Conservation (phyloP, 1,284 basidiomycete species). For the Pyrrhoderma noxium region DNA sequence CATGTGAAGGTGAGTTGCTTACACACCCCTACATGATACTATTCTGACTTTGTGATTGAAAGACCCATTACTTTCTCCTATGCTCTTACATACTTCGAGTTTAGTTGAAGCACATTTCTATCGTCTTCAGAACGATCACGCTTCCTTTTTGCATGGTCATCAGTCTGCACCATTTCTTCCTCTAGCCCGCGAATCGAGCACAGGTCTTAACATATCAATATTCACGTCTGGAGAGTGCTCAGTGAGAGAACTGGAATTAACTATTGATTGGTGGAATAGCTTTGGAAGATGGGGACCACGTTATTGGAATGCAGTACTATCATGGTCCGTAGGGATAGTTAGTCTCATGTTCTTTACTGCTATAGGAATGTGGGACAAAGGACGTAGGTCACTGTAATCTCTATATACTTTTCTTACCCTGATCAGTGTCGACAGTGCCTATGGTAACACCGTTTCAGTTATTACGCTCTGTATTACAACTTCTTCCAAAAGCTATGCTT, state of each 20-base stretch:
- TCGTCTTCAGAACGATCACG: slow-evolving; percentile 35
- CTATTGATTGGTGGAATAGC: slow-evolving; percentile 61
- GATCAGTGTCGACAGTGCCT: slow-evolving; percentile 25
- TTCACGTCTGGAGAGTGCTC: slow-evolving; percentile 46
- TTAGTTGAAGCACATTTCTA: slow-evolving; percentile 66
- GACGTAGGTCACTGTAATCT: slow-evolving; percentile 21
- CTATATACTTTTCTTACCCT: not conserved
- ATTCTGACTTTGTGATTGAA: not conserved
- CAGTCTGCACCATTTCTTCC: slow-evolving; percentile 57
- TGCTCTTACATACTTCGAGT: slow-evolving; percentile 51
- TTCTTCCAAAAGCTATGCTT: slow-evolving; percentile 37
- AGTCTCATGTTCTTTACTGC: slow-evolving; percentile 46
- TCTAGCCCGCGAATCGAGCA: slow-evolving; percentile 23
- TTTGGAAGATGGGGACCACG: slow-evolving; percentile 62
- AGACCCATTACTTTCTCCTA: slow-evolving; percentile 38
- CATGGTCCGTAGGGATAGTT: slow-evolving; percentile 66
- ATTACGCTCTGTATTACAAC: slow-evolving; percentile 35
- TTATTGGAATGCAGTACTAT: slow-evolving; percentile 62
- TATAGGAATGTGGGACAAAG: slow-evolving; percentile 36
- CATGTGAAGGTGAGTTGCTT: slow-evolving; percentile 21
- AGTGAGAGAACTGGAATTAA: slow-evolving; percentile 39
- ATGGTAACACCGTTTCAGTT: slow-evolving; percentile 43
- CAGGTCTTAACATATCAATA: slow-evolving; percentile 46
- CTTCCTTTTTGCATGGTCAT: slow-evolving; percentile 67
- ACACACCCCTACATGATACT: not conserved